Evolutionary conservation across 306 rosid genomes (phyloP), one percentile per base, ranked within the genome.

Genomic region (Notholithocarpus densiflorus): DNA sequence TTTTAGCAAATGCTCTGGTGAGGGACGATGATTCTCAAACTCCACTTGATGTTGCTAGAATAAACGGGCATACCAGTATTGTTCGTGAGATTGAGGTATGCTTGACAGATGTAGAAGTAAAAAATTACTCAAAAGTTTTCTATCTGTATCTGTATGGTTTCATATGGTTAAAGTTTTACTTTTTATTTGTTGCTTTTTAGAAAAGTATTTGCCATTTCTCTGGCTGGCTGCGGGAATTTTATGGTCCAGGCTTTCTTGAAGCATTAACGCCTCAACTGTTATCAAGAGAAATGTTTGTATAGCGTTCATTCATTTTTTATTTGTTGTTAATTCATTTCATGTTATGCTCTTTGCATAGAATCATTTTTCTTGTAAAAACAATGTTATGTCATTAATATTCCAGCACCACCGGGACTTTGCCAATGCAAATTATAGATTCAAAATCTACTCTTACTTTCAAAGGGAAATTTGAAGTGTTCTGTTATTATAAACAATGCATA

Each of bases 21-120:
- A 74, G 74, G 57, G 74, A 80, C 26, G 83, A 80, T 74, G 83
- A 80, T 65, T 31, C 48, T 64, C 83, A 80, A 62, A 80, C 83
- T 54, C 68, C 83, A 51, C 75, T 80, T 61, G 79, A 73, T 73
- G 79, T 80, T 54, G 83, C 83, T 32, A 73, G 79, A 74, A 17
- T 23, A 32, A 53, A 64, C 2, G 31, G 78, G 68, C 79, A 73
- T 32, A 3, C 69, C 8, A 18, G 54, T 21, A 17, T 65, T 73
- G 83, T 80, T 31, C 83, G 83, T 73, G 27, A 26, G 34, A 37
- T 80, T 60, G 83, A 80, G 83, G 83, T 80, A 45, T 60, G 59
- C 27, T 18, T 72, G 59, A 53, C 23, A 27, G 54, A 26, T 26
- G 4, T 73, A 56, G 32, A 73, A 73, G 51, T 32, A 5, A 7